Evolutionary conservation across 1,139 yeast species (phyloP).

Genomic region (Starmera stellimalicola): DNA sequence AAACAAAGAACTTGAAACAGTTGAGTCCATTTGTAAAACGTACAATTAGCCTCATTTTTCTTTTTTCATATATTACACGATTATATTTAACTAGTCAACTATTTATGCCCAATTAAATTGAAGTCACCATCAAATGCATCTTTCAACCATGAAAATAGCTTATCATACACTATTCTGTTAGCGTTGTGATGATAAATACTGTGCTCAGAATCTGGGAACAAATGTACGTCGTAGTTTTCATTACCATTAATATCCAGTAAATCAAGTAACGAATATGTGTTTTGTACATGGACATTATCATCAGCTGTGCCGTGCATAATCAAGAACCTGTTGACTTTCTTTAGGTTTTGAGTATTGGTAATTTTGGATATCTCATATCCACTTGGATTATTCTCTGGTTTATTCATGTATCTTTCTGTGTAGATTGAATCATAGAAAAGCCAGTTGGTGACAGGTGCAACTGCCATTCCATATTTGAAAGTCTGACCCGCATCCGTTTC

Average conservation of each 20-base stretch:
- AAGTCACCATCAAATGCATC: conserved; percentile 58
- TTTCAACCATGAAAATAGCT: conserved; percentile 59
- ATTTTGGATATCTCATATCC: conserved; percentile 44
- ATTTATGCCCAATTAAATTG: conserved; percentile 16
- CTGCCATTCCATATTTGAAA: conserved; percentile 76
- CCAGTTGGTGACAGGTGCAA: conserved; percentile 89
- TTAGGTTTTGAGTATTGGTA: conserved; percentile 39
- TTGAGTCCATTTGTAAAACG: not conserved
- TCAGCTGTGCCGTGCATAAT: conserved; percentile 96
- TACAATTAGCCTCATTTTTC: not conserved
- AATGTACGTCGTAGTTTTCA: conserved; percentile 81
- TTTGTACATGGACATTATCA: conserved; percentile 92
- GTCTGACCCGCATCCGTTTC: conserved; percentile 61
- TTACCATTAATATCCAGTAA: conserved; percentile 48
- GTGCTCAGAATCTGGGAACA: conserved; percentile 93
- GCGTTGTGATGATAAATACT: conserved; percentile 75
- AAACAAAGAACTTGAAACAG: not conserved
- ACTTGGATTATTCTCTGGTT: conserved; percentile 44
- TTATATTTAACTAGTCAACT: not conserved
- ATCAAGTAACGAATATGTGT: conserved; percentile 70
- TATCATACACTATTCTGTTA: conserved; percentile 62
- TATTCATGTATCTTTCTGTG: conserved; percentile 85
- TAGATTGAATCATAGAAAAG: conserved; percentile 69
- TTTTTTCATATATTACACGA: not conserved
- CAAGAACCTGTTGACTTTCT: conserved; percentile 48